Evolutionary conservation across 2,329 filamentous ascomycete genomes (phyloP).

Genomic region (Paraphaeosphaeria minitans): DNA sequence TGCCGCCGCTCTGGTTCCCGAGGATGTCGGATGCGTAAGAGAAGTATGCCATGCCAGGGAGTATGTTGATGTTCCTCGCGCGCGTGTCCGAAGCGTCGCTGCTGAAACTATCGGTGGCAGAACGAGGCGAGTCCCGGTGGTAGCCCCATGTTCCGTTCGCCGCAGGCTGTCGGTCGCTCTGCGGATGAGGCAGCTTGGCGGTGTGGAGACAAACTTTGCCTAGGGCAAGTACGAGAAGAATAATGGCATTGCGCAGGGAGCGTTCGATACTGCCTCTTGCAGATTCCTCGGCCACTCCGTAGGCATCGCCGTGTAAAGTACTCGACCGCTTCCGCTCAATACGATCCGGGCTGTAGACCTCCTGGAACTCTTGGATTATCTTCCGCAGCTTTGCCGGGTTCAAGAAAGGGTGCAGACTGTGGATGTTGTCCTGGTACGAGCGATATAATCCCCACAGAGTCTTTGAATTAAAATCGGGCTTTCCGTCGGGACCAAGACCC

Average conservation of each 20-base stretch:
- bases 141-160: conserved; percentile 28
- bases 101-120: conserved; percentile 44
- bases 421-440: conserved; percentile 65
- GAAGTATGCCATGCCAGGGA: conserved; percentile 90
- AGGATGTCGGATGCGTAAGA: conserved; percentile 85
- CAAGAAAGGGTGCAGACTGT: conserved; percentile 68
- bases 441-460: conserved; percentile 58
- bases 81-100: conserved; percentile 33
- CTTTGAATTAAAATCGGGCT: conserved; percentile 58
- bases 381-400: conserved; percentile 58
- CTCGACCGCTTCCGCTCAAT: conserved; percentile 44
- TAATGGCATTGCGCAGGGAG: conserved; percentile 68
- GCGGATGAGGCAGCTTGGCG: conserved; percentile 59
- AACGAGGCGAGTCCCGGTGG: conserved; percentile 43
- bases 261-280: conserved; percentile 30
- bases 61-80: conserved; percentile 75
- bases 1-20: conserved; percentile 79
- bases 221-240: conserved; percentile 81
- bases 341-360: conserved; percentile 40
- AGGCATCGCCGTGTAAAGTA: conserved; percentile 32
- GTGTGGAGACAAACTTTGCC: conserved; percentile 76
- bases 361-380: conserved; percentile 57
- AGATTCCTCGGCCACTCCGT: conserved; percentile 18
- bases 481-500: conserved; percentile 59
- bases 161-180: conserved; percentile 52